Base-by-base conservation (phyloP, 352 stramenopile genomes). In the Globisporangium paroecandrum region DNA sequence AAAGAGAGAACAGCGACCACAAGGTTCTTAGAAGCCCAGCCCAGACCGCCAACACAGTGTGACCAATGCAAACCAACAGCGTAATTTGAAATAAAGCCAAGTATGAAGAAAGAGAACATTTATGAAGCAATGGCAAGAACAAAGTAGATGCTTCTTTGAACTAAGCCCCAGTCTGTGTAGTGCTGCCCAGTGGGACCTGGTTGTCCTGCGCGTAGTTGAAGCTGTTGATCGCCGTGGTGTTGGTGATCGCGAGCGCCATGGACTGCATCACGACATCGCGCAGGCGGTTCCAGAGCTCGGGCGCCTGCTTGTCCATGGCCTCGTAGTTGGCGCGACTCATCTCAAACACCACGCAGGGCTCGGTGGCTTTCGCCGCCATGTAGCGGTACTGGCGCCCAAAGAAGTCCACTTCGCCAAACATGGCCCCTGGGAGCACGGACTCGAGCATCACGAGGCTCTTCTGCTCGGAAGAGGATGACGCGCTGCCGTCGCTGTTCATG, bases 401-500 rank as follows among this genome's bases (percentile, higher is more conserved):
- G 64, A 96, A 96, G 62, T 96, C 88, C 3, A 93, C 86, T 64
- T 96, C 88, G 25, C 88, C 88, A 69, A 96, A 96, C 80, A 94
- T 91, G 36, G 85, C 85, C 9, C 84, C 86, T 0, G 86, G 82
- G 20, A 91, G 81, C 49, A 93, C 85, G 34, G 84, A 82, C 67
- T 93, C 84, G 9, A 94, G 59, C 61, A 89, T 61, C 46, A 78
- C 77, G 32, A 93, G 58, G 18, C 76, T 58, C 63, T 86, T 87
- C 1, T 79, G 73, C 38, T 43, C 24, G 6, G 54, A 43, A 20
- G 54, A 41, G 12, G 27, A 20, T 2, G 68, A 65, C n/a, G 77
- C 75, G 58, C 75, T 84, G 27, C 78, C 82, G 24, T 93, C 85
- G 18, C 84, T 77, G 66, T 93, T 92, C 81, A 93, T 91, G 70